These are phyloP conservation scores for Fusarium stilboides DNA, from an alignment of 2,329 filamentous ascomycete species.

Conservation along the genomic window DNA sequence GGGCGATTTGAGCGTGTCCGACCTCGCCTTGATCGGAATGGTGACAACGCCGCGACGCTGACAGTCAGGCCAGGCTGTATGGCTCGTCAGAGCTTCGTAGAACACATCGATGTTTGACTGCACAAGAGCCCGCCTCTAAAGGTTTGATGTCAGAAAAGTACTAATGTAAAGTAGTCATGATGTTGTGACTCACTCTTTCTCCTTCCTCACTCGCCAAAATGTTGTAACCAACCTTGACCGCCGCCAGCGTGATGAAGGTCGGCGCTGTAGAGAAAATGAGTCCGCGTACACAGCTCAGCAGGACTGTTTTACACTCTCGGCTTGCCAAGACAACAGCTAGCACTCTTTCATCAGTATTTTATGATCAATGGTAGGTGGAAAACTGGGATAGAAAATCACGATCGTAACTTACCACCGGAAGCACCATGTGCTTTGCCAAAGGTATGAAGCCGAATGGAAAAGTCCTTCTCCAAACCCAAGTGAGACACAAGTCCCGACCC, in stretches of 20 bases:
- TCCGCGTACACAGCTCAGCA: conserved; percentile 3
- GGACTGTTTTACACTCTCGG: background rate
- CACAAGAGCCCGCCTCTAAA: background rate
- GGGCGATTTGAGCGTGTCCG: background rate
- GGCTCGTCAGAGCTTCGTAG: background rate
- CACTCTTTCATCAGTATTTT: background rate
- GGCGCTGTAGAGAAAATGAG: conserved; percentile 8
- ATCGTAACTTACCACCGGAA: background rate
- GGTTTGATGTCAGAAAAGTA: background rate
- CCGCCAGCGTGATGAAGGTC: background rate
- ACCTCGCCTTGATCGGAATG: background rate
- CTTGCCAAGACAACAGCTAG: conserved; percentile 3
- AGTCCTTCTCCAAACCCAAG: background rate
- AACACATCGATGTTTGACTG: background rate
- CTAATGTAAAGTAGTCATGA: background rate
- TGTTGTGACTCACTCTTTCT: background rate
- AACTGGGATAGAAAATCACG: background rate
- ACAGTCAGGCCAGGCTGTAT: background rate
- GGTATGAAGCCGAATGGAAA: conserved; percentile 8
- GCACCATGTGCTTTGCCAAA: conserved; percentile 17
- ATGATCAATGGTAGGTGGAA: background rate
- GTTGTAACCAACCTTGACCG: background rate
- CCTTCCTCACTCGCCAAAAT: background rate
- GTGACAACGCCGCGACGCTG: background rate
- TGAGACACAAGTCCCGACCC: conserved; percentile 4